Evolutionary conservation across 371 early-diverging fungal species (phyloP), one percentile per base, ranked within the genome.

Genomic region (Mycotypha africana): DNA sequence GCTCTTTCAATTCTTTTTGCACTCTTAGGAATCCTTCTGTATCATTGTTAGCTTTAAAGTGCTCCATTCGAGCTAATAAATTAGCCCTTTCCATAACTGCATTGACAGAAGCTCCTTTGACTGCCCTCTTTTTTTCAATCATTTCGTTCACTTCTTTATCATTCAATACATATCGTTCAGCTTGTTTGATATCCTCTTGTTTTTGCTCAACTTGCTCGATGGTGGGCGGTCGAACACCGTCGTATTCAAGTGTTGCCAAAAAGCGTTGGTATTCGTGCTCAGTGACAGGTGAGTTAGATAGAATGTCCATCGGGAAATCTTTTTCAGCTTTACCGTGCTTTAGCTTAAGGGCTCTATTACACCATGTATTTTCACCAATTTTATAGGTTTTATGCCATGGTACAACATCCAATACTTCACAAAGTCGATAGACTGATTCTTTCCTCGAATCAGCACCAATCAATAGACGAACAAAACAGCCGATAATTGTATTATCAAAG

Each of bases 231-330:
- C 74, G 73, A 11, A 74, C 55, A 20, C 72, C 57, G 5, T 84
- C 88, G 10, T 49, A 51, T 48, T 77, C 70, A 21, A 78, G 45
- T 2, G 72, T 74, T 9, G 63, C 53, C 28, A 77, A 64, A 42
- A 66, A 81, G 39, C 85, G 76, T 25, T 63, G 47, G 42, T 74
- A 85, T 52, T 90, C 91, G 31, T 76, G 63, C 47, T 78, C 67
- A n/a, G 80, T 83, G 19, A 87, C 61, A 21, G 74, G 62, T 34
- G 65, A 56, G 51, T 89, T 89, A 7, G 89, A 89, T 9, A 89
- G 58, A 25, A 79, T 78, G 46, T 87, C 88, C 85, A 88, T 86
- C 0, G 81, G 68, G 42, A 86, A 89, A 9, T 56, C 68, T 35
- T 74, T 78, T 39, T 80, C 78, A 4, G 84, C 73, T 21, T 72